Base-by-base conservation (phyloP, 805 yeast species). In the Starmera quercuum region DNA sequence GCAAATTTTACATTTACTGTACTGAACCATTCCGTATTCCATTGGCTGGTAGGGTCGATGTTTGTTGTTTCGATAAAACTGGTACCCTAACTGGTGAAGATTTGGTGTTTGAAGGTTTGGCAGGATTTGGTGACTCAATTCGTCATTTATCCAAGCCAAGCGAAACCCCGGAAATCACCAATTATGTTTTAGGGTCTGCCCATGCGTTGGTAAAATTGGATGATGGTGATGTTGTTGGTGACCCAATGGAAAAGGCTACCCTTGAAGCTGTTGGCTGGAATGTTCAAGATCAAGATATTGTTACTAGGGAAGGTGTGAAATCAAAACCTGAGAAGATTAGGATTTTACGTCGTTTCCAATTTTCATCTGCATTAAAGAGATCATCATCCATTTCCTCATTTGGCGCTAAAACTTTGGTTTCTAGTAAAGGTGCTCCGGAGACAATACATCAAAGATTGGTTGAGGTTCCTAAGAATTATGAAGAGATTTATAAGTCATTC, bases 21-120 rank as follows among this genome's bases (percentile, higher is more conserved):
- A 92, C 98, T 28, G 98, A 92, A 61, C 98, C 98, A 13, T 92
- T 92, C 68, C 76, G 98, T 65, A 88, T 92, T 46, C 97, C 98
- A 35, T 75, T 83, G 54, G 98, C 97, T 36, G 98, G 98, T 49
- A 80, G 97, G 65, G 78, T 92, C 40, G 98, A 92, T 59, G 95
- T 92, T 34, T 92, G 98, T 66, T 92, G 97, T 67, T 92, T 92
- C 49, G 98, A 92, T 63, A 92, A 92, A 56, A 92, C 98, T 32
- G 98, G 98, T 60, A 92, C 98, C 33, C 73, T 92, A 50, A 92
- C 98, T 22, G 97, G 94, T 40, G 98, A 92, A 60, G 97, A 92
- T 56, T 71, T 92, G 46, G 88, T 83, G 16, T 92, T 92, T 52
- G 97, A 92, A 66, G 98, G 98, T 49, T 68, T 90, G 45, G 97